Conservation (phyloP, 2,329 filamentous ascomycete genomes). For the Monilinia laxa region DNA sequence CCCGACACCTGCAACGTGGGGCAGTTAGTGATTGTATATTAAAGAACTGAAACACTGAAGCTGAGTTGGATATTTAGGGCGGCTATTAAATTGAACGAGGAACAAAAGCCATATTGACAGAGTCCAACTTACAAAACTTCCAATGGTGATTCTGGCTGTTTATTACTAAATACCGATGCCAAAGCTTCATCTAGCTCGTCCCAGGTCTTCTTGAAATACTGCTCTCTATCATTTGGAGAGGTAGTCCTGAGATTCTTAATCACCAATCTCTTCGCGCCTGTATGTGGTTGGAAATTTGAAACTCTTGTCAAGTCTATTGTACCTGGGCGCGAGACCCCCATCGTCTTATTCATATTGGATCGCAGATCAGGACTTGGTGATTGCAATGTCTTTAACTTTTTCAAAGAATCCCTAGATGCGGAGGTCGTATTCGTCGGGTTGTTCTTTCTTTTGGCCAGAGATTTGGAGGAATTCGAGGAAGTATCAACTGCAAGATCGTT, state of each 20-base stretch:
- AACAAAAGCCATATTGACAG: background rate
- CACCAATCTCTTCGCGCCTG: constrained; percentile 80
- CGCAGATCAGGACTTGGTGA: constrained; percentile 38
- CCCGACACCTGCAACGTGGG: constrained; percentile 57
- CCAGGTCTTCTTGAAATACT: constrained; percentile 77
- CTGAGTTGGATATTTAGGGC: background rate
- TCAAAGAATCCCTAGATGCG: constrained; percentile 48
- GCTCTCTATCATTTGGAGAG: constrained; percentile 60
- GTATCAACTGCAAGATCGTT: constrained; percentile 32
- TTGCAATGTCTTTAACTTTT: constrained; percentile 74
- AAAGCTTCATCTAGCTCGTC: constrained; percentile 72
- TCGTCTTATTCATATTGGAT: constrained; percentile 34
- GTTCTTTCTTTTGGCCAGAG: constrained; percentile 29
- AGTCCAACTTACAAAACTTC: constrained; percentile 60
- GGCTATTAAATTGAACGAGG: background rate
- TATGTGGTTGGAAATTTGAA: constrained; percentile 64
- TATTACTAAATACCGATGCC: constrained; percentile 66
- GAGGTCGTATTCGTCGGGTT: constrained; percentile 7
- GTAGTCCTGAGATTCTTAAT: constrained; percentile 83
- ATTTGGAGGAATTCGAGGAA: constrained; percentile 25
- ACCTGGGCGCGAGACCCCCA: constrained; percentile 27
- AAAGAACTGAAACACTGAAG: background rate
- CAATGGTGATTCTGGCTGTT: constrained; percentile 67
- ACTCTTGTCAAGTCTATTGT: constrained; percentile 34
- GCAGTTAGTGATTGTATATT: background rate